These are phyloP conservation scores for Cryptosporidium parvum DNA, from an alignment of 169 alveolate species.

Conservation along the genomic window DNA sequence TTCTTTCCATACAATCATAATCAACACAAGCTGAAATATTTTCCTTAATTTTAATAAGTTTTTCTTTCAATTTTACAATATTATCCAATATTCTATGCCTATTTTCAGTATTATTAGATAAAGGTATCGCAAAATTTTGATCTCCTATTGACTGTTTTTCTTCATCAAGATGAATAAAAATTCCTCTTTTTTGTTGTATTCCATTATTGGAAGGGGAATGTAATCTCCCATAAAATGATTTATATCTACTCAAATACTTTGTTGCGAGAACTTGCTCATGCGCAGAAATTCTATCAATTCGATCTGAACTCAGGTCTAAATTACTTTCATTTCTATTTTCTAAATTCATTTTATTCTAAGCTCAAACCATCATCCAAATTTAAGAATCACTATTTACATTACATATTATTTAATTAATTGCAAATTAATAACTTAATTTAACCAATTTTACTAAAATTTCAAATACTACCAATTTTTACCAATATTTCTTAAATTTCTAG, in stretches of 20 bases:
- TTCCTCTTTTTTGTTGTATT: constrained; percentile 14
- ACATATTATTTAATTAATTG: no score
- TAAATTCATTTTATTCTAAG: neutral
- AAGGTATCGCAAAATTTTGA: neutral
- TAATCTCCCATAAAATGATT: constrained; percentile 28
- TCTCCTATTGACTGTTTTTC: neutral
- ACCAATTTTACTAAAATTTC: neutral
- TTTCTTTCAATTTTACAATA: constrained; percentile 13
- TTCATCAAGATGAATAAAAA: constrained; percentile 33
- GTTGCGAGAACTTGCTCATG: constrained; percentile 69
- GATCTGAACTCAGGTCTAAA: neutral
- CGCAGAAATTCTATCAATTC: constrained; percentile 28
- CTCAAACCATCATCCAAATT: neutral
- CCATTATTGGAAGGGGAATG: constrained; percentile 29
- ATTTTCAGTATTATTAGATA: neutral
- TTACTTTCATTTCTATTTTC: neutral
- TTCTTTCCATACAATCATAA: constrained; percentile 14
- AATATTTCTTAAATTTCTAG: neutral
- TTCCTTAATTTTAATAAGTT: constrained; percentile 3
- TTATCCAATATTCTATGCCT: neutral
- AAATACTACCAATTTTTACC: neutral
- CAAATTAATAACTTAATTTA: neutral
- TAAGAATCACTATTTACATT: neutral
- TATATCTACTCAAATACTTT: constrained; percentile 52
- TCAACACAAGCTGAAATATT: neutral